A percentile compares a stretch with the other conserved stretches of the same genome.
Evolutionary conservation across 2,329 filamentous ascomycete genomes (phyloP).

Genomic region (Aaosphaeria pasadenensis): DNA sequence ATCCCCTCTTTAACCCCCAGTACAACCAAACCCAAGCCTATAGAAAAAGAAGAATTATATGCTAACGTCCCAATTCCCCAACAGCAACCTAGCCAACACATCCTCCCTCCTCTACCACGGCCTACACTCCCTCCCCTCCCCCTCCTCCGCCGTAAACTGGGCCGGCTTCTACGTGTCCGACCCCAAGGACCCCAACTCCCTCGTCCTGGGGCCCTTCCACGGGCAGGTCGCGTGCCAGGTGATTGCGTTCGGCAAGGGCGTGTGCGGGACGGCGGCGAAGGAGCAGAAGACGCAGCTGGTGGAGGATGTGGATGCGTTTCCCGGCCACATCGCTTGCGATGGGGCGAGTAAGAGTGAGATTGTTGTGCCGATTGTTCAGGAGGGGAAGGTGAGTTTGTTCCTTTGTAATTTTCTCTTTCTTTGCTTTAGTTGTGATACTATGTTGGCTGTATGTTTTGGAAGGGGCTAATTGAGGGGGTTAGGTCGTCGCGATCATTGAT

Average conservation of each 20-base stretch:
- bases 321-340: conserved; percentile 81
- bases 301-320: conserved; percentile 69
- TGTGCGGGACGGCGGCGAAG: conserved; percentile 69
- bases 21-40: neutral
- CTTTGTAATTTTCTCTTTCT: no score
- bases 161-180: conserved; percentile 75
- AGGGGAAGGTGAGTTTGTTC: conserved; percentile 42
- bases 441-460: no score
- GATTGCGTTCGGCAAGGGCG: conserved; percentile 69
- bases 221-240: conserved; percentile 76
- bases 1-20: neutral
- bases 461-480: neutral
- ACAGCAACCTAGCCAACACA: conserved; percentile 66
- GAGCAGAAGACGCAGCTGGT: conserved; percentile 61
- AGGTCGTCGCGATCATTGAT: conserved; percentile 73
- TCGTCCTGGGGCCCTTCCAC: conserved; percentile 78
- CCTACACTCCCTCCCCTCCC: conserved; percentile 67
- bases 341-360: conserved; percentile 74
- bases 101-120: conserved; percentile 78
- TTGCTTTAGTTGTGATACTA: no score
- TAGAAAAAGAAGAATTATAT: no score
- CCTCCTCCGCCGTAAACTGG: conserved; percentile 72
- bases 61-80: neutral
- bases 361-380: conserved; percentile 67
- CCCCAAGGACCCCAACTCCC: conserved; percentile 42